These are phyloP conservation scores for Eragrostis curvula DNA, from an alignment of 176 grass and related monocot genomes.

Conservation along the genomic window DNA sequence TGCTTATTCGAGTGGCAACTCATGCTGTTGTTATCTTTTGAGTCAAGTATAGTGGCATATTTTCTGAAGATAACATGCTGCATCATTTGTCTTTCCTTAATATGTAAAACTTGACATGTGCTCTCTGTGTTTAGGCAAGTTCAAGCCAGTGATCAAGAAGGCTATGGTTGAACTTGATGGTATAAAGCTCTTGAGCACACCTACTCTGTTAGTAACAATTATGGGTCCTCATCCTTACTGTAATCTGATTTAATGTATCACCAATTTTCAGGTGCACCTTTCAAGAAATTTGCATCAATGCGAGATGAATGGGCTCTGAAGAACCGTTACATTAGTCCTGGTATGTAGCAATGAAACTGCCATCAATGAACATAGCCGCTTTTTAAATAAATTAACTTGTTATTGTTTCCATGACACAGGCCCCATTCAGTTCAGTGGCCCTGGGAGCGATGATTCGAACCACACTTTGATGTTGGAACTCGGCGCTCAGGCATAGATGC, in stretches of 20 bases:
- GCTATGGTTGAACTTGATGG: constrained; percentile 99
- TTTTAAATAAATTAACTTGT: not conserved
- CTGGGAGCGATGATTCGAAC: constrained; percentile 78
- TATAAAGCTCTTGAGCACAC: constrained; percentile 41
- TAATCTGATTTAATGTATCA: constrained; percentile 26
- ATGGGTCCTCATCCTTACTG: not conserved
- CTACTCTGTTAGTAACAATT: not conserved
- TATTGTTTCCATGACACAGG: constrained; percentile 45
- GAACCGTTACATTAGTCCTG: constrained; percentile 96
- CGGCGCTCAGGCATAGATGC: constrained; percentile 56
- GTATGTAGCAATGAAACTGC: constrained; percentile 35
- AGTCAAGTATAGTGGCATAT: not conserved
- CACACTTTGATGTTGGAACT: constrained; percentile 94
- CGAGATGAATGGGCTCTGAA: constrained; percentile 87
- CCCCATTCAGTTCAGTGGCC: constrained; percentile 89
- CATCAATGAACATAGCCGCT: not conserved
- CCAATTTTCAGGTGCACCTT: constrained; percentile 73
- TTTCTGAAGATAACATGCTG: not conserved
- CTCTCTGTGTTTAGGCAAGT: constrained; percentile 65
- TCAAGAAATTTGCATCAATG: constrained; percentile 86
- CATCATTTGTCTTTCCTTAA: not conserved
- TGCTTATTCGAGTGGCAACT: not conserved
- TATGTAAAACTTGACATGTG: not conserved
- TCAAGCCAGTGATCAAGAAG: constrained; percentile 99
- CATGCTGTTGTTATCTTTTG: not conserved